Conservation (phyloP, 495 filamentous ascomycete genomes). For the Aspergillus taichungensis region DNA sequence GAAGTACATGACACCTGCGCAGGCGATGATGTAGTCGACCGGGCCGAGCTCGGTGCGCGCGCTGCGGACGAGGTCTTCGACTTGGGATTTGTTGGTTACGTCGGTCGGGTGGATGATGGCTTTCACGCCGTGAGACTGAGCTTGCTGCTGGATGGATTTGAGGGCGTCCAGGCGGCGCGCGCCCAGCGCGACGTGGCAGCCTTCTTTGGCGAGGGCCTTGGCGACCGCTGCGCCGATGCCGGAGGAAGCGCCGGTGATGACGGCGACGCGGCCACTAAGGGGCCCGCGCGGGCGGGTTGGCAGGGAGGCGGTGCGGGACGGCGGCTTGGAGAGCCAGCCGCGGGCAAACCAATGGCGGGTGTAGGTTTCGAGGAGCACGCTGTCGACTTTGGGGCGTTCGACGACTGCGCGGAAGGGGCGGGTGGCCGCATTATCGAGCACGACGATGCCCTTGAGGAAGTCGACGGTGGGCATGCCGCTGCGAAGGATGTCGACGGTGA, state of each 20-base stretch:
- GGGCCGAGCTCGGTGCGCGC: conserved; percentile 49
- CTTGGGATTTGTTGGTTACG: conserved; percentile 47
- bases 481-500: conserved; percentile 43
- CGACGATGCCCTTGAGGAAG: conserved; percentile 47
- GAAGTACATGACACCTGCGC: conserved; percentile 68
- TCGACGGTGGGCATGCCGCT: conserved; percentile 60
- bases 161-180: conserved; percentile 54
- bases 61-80: conserved; percentile 44
- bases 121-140: conserved; percentile 42
- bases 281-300: conserved; percentile 17
- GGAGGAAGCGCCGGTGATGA: conserved; percentile 42
- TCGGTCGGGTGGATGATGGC: conserved; percentile 53
- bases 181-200: conserved; percentile 52
- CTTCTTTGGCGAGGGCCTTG: conserved; percentile 42
- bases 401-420: conserved; percentile 46
- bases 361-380: conserved; percentile 52
- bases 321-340: conserved; percentile 53
- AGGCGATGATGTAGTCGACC: conserved; percentile 58
- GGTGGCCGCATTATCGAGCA: conserved; percentile 51
- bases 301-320: conserved; percentile 21
- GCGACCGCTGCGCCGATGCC: conserved; percentile 45
- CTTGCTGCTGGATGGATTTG: conserved; percentile 43
- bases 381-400: conserved; percentile 52
- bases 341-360: conserved; percentile 60
- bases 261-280: conserved; percentile 44